These are phyloP conservation scores for Phyllosticta ampelicida DNA, from an alignment of 2,329 filamentous ascomycete genomes.

Conservation along the genomic window DNA sequence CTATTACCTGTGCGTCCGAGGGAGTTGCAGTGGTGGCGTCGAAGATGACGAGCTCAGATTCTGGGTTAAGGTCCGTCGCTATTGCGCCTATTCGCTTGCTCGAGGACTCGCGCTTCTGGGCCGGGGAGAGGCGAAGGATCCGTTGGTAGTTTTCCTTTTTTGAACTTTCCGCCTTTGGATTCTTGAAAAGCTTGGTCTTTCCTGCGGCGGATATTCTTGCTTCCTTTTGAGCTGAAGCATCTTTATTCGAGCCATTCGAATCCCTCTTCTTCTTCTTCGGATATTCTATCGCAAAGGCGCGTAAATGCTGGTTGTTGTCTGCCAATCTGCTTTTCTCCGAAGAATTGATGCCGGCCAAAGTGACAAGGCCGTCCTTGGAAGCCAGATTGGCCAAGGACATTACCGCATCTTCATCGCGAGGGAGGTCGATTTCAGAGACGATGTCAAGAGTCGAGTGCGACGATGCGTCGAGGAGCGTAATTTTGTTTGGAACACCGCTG, in stretches of 20 bases:
- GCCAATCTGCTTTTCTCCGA: constrained; percentile 59
- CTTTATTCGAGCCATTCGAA: constrained; percentile 21
- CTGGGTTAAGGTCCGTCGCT: constrained; percentile 63
- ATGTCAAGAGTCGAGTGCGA: constrained; percentile 51
- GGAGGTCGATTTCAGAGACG: constrained; percentile 65
- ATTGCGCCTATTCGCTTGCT: constrained; percentile 61
- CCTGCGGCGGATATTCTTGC: constrained; percentile 37
- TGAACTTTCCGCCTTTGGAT: constrained; percentile 23
- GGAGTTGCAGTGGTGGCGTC: constrained; percentile 27
- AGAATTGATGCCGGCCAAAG: constrained; percentile 74
- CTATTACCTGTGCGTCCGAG: constrained; percentile 41
- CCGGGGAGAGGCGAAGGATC: constrained; percentile 46
- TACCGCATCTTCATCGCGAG: constrained; percentile 78
- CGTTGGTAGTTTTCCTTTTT: constrained; percentile 51
- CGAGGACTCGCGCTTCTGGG: constrained; percentile 38
- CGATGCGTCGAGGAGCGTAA: constrained; percentile 64
- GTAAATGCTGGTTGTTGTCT: constrained; percentile 75
- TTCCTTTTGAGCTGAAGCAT: constrained; percentile 18
- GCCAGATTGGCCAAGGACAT: constrained; percentile 65
- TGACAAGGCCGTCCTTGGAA: constrained; percentile 43
- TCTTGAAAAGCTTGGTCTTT: constrained; percentile 42
- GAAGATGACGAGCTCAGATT: neutral
- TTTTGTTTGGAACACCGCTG: constrained; percentile 77
- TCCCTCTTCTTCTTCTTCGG: constrained; percentile 33
- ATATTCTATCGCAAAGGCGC: constrained; percentile 57